Conservation (phyloP, 2,329 filamentous ascomycete genomes). For the Rhytidhysteron rufulum region DNA sequence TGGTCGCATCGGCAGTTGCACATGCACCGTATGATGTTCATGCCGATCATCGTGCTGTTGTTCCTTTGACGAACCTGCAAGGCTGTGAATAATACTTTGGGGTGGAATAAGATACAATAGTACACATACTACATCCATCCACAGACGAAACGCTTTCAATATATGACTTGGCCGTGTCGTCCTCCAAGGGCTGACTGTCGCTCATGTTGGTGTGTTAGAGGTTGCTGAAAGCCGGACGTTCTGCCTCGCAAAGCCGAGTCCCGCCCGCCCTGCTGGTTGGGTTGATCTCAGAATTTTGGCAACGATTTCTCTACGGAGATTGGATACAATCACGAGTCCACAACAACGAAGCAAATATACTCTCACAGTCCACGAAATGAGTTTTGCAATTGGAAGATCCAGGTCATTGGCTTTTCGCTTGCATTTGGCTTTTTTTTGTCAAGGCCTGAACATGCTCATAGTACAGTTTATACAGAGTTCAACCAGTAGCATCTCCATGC, state of each 20-base stretch:
- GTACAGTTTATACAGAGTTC: slow-evolving; percentile 33
- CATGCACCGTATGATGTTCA: slow-evolving; percentile 11
- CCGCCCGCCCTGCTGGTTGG: too few relatives aligned
- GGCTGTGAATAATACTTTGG: background rate
- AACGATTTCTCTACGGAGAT: too few relatives aligned
- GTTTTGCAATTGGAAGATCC: background rate
- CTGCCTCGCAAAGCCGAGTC: too few relatives aligned
- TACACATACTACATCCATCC: slow-evolving; percentile 10
- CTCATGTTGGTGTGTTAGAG: slow-evolving; percentile 2
- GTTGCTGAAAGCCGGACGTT: too few relatives aligned
- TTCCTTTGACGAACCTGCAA: slow-evolving; percentile 13
- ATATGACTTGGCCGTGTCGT: slow-evolving; percentile 13
- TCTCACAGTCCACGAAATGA: too few relatives aligned
- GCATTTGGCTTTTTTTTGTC: slow-evolving; percentile 4
- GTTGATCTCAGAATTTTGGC: too few relatives aligned
- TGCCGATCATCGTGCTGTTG: slow-evolving; percentile 9
- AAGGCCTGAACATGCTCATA: slow-evolving; percentile 20
- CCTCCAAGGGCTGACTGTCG: slow-evolving; percentile 16
- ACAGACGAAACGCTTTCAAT: slow-evolving; percentile 5
- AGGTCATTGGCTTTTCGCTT: slow-evolving; percentile 1
- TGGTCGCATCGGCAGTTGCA: slow-evolving; percentile 28
- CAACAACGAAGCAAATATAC: background rate
- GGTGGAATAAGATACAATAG: background rate
- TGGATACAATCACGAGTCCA: too few relatives aligned
- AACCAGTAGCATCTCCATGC: slow-evolving; percentile 12